Evolutionary conservation across 352 stramenopile genomes (phyloP).

Genomic region (Elongisporangium undulatum): DNA sequence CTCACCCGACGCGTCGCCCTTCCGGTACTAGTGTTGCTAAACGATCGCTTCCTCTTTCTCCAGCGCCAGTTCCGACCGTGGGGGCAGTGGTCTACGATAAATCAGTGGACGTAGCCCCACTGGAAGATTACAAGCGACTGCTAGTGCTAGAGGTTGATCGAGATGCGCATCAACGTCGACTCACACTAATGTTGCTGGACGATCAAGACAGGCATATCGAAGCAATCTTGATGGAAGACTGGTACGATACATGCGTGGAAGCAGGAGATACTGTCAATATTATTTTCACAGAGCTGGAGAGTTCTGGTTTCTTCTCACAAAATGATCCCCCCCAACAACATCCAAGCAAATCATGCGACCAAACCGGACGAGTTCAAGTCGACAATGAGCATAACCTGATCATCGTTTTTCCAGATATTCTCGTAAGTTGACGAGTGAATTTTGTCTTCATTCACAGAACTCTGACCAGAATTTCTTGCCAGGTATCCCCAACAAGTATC

Average conservation of each 20-base stretch:
- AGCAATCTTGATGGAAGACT: conserved; percentile 56
- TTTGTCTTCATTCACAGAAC: background rate
- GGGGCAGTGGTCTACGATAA: background rate
- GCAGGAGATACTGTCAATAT: conserved; percentile 79
- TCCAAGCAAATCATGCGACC: conserved; percentile 2
- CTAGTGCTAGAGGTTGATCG: conserved; percentile 63
- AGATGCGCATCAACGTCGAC: conserved; percentile 39
- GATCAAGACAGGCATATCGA: conserved; percentile 58
- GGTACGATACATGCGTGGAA: conserved; percentile 71
- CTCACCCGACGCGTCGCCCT: background rate
- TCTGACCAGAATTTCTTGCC: background rate
- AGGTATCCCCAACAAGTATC: conserved; percentile 80
- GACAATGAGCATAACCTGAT: conserved; percentile 60
- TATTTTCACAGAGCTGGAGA: conserved; percentile 57
- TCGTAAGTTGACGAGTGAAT: conserved; percentile 30
- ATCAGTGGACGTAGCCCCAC: conserved; percentile 4
- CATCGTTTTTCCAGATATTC: conserved; percentile 69
- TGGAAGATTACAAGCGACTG: conserved; percentile 52
- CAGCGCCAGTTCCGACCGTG: background rate
- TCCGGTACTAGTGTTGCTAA: background rate
- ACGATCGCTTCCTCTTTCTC: background rate
- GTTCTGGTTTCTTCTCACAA: conserved; percentile 38
- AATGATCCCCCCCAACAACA: background rate
- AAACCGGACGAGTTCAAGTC: conserved; percentile 22
- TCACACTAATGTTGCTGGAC: conserved; percentile 59